Evolutionary conservation across 208 protist genomes (phyloP).

Genomic region (Leishmania amazonensis): DNA sequence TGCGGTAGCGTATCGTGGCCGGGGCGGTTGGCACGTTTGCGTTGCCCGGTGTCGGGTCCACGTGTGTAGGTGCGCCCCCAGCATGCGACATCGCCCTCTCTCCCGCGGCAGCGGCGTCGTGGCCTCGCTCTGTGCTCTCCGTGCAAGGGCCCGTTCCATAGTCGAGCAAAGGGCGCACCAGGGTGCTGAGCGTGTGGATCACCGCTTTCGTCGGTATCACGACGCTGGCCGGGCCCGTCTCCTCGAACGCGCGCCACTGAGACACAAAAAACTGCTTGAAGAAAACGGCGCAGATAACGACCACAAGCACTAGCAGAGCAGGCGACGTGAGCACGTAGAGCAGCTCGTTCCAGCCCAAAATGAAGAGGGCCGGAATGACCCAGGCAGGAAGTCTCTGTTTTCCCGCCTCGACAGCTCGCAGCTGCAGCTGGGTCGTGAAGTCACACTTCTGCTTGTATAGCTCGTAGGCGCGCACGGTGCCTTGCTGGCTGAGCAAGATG

Average conservation of each 20-base stretch:
- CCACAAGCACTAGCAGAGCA: slow-evolving; percentile 54
- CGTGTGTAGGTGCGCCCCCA: slow-evolving; percentile 4
- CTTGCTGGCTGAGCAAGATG: slow-evolving; percentile 68
- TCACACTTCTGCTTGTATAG: slow-evolving; percentile 77
- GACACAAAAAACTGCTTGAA: slow-evolving; percentile 65
- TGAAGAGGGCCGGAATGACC: slow-evolving; percentile 69
- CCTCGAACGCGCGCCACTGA: slow-evolving; percentile 81
- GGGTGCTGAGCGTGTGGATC: slow-evolving; percentile 2
- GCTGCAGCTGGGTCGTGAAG: slow-evolving; percentile 83
- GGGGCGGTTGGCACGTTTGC: slow-evolving; percentile 6
- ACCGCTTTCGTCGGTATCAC: slow-evolving; percentile 51
- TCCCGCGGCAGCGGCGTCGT: slow-evolving; percentile 5
- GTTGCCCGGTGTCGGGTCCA: not conserved
- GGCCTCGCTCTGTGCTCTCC: not conserved
- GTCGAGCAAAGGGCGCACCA: slow-evolving; percentile 27
- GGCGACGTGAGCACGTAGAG: slow-evolving; percentile 80
- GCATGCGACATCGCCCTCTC: not conserved
- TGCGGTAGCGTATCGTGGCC: slow-evolving; percentile 29
- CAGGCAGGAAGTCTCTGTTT: slow-evolving; percentile 73
- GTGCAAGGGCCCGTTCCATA: not conserved
- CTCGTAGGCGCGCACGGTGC: slow-evolving; percentile 64
- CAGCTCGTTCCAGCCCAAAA: slow-evolving; percentile 86
- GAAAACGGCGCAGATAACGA: slow-evolving; percentile 57
- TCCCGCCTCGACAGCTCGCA: slow-evolving; percentile 64
- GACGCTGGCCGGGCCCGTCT: slow-evolving; percentile 61